Evolutionary conservation across 2,329 filamentous ascomycete species (phyloP), one percentile per base, ranked within the genome.

Genomic region (Trichoderma atroviride): DNA sequence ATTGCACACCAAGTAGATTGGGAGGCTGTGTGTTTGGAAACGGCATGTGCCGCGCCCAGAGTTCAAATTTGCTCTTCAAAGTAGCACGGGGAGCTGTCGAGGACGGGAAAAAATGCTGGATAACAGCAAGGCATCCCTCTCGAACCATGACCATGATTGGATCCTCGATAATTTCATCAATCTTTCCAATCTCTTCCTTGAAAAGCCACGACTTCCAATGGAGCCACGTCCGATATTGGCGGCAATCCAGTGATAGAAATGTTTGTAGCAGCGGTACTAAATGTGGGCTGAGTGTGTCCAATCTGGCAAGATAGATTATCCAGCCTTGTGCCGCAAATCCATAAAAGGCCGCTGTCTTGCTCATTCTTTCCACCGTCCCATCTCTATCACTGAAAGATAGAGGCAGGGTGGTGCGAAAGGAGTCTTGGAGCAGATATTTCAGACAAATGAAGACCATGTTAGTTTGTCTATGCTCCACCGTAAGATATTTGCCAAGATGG

Each of bases 371-470:
- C 16, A 16, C 1, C 1, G 57, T 70, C n/a, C 50, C 37, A 2
- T 58, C 50, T 29, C 33, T 58, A 22, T 69, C 37, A 40, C 27
- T 60, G 43, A 63, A 68, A 5, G 35, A 50, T 4, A 69, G 59
- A 24, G 69, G 69, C 43, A 69, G 22, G 29, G 50, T 31, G 50
- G 52, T 53, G 61, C 29, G 13, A 40, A 70, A 72, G 5, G 13
- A 10, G 19, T 63, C 65, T 29, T 60, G 68, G 13, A 71, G 67
- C 4, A 75, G 71, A 60, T 75, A 75, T 47, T 69, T 70, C 7
- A 75, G 50, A 55, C 73, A 75, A 2, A 73, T 22, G 19, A 69
- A 70, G 3, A 68, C 71, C 70, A 75, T 73, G 50, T 72, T 72
- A 5, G 66, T 70, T 16, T 72, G 66, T 27, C 71, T 71, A 19